Base-by-base conservation (phyloP, 306 rosid genomes). In the Malus sieversii region DNA sequence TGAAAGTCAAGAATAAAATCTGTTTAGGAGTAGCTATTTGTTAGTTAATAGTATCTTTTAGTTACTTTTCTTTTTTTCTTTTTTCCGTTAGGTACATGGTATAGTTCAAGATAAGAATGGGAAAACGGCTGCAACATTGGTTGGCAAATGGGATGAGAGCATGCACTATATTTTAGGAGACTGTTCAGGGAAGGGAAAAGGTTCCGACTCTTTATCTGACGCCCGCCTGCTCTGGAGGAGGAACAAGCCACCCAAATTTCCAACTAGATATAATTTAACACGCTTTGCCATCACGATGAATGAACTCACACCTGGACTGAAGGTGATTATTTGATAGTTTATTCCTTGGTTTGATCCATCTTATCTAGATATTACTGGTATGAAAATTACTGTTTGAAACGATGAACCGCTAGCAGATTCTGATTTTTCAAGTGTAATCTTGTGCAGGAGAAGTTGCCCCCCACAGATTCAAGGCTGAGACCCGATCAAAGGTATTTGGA, bases 91-190 rank as follows among this genome's bases (percentile, higher is more conserved):
- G 98, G 98, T 92, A 64, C 98, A 96, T 66, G 99, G 99, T 71
- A 58, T 86, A 42, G 85, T 92, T 81, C 98, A 88, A 90, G 98
- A 96, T 82, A 86, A 75, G 84, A 85, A 78, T 44, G 99, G 99
- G 53, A 92, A 86, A 83, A 90, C 96, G 8, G 89, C 83, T 70
- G 96, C 99, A 18, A 96, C 99, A 35, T 75, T 96, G 77, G 88
- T 89, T 80, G 99, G 99, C 66, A 96, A 96, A 84, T 96, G 99
- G 99, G 99, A 96, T 83, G 99, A 92, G 82, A 92, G 98, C 87
- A 88, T 96, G 91, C 89, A 90, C 82, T 96, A 83, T 79, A 85
- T 89, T 72, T 81, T 73, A 52, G 99, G 99, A 77, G 98, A 96
- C 85, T 86, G 82, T 84, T 68, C 88, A 8, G 90, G 86, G 45